Conservation (phyloP, 176 grass and related monocot species). For the Bromus sterilis region DNA sequence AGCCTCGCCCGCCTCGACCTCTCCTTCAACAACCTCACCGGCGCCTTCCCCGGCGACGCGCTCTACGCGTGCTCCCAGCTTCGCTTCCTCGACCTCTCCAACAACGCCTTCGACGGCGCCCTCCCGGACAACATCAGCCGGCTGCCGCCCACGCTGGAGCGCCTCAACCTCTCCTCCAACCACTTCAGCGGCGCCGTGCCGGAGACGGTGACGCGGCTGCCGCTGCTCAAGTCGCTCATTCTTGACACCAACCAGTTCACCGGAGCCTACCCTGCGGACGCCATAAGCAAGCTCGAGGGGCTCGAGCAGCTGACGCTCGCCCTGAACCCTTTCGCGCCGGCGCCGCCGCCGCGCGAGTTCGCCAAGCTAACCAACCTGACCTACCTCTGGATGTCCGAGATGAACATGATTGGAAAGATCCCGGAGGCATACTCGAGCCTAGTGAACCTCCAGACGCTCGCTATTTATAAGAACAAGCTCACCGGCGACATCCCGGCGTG, state of each 20-base stretch:
- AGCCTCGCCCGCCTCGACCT: slow-evolving; percentile 54
- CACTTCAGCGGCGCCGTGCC: slow-evolving; percentile 45
- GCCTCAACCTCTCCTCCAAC: slow-evolving; percentile 48
- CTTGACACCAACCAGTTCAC: slow-evolving; percentile 52
- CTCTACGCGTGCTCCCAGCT: slow-evolving; percentile 55
- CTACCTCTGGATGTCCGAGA: slow-evolving; percentile 19
- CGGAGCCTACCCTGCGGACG: slow-evolving; percentile 35
- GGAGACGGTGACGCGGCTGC: slow-evolving; percentile 16
- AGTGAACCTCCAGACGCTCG: slow-evolving; percentile 6
- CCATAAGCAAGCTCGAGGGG: slow-evolving; percentile 15
- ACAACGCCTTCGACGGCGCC: slow-evolving; percentile 45
- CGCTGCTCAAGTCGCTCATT: slow-evolving; percentile 14
- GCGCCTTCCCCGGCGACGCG: slow-evolving; percentile 31
- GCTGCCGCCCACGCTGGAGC: slow-evolving; percentile 19
- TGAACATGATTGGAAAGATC: slow-evolving; percentile 49
- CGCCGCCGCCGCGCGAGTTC: slow-evolving; percentile 26
- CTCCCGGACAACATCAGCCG: slow-evolving; percentile 34
- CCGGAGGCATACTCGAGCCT: slow-evolving; percentile 22
- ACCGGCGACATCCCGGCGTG: slow-evolving; percentile 41
- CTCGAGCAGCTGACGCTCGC: slow-evolving; percentile 42
- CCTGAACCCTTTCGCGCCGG: slow-evolving; percentile 24
- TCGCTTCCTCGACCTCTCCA: slow-evolving; percentile 38
- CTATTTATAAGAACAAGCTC: slow-evolving; percentile 23
- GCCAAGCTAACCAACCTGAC: slow-evolving; percentile 31
- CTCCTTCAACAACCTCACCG: slow-evolving; percentile 43